A percentile compares a stretch with the other conserved stretches of the same genome.
Evolutionary conservation across 129 eudicot genomes (phyloP).

Genomic region (Arctium minus): DNA sequence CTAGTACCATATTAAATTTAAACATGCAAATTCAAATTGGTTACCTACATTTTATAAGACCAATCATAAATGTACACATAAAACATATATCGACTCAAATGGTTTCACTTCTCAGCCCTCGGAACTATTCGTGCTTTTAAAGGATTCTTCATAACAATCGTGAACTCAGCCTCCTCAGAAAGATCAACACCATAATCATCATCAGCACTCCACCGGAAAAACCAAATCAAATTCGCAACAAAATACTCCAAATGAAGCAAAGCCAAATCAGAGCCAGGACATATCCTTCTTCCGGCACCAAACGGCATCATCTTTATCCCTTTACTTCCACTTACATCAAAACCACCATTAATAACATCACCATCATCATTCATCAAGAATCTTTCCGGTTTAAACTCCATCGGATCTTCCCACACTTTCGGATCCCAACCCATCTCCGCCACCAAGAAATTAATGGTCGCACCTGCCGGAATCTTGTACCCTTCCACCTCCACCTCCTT

Average conservation of each 20-base stretch:
- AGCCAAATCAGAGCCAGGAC: slow-evolving; percentile 55
- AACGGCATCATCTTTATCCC: slow-evolving; percentile 77
- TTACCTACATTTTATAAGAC: too few relatives aligned
- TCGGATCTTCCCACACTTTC: slow-evolving; percentile 54
- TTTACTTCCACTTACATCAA: slow-evolving; percentile 49
- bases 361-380: slow-evolving; percentile 25
- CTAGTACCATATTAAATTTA: too few relatives aligned
- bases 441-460: slow-evolving; percentile 49
- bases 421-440: slow-evolving; percentile 64
- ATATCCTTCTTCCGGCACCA: slow-evolving; percentile 65
- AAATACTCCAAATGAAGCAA: slow-evolving; percentile 51
- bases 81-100: background rate
- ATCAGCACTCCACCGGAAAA: slow-evolving; percentile 30
- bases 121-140: slow-evolving; percentile 25
- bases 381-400: slow-evolving; percentile 65
- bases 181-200: slow-evolving; percentile 34
- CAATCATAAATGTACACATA: too few relatives aligned
- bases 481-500: slow-evolving; percentile 48
- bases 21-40: too few relatives aligned
- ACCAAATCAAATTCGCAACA: slow-evolving; percentile 59
- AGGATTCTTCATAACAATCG: slow-evolving; percentile 42
- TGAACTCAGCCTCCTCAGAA: slow-evolving; percentile 32
- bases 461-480: slow-evolving; percentile 38
- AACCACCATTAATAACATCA: slow-evolving; percentile 8
- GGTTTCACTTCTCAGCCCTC: slow-evolving; percentile 6